Percentiles rank a stretch among this genome's conserved stretches.
Evolutionary conservation across 192 early-diverging fungal species (phyloP).

Genomic region (Umbelopsis isabellina): DNA sequence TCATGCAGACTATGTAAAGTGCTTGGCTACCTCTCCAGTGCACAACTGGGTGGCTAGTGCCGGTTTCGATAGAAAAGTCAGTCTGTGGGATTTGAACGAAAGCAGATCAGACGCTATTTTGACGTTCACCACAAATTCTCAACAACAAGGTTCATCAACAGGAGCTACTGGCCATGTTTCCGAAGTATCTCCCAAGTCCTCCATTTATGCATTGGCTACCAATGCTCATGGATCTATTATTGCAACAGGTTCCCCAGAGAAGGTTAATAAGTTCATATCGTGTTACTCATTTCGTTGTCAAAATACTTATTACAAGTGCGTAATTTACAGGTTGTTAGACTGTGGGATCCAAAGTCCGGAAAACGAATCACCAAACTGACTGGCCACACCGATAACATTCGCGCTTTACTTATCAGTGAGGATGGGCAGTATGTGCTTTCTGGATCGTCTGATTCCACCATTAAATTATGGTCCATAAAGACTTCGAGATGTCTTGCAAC

Average conservation of each 20-base stretch:
- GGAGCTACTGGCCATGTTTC: neutral
- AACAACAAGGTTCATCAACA: slow-evolving; percentile 2
- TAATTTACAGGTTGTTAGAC: slow-evolving; percentile 64
- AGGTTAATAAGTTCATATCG: slow-evolving; percentile 41
- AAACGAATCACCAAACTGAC: slow-evolving; percentile 76
- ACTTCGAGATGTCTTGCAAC: slow-evolving; percentile 88
- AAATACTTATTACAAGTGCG: too few relatives aligned
- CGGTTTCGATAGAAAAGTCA: slow-evolving; percentile 86
- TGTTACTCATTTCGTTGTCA: too few relatives aligned
- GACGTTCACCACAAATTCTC: neutral
- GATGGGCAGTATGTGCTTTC: slow-evolving; percentile 89
- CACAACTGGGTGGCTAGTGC: slow-evolving; percentile 85
- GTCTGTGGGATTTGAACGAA: slow-evolving; percentile 89
- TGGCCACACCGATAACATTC: slow-evolving; percentile 97
- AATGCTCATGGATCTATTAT: slow-evolving; percentile 79
- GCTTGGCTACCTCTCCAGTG: slow-evolving; percentile 75
- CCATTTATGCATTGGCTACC: slow-evolving; percentile 87
- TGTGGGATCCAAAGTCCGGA: slow-evolving; percentile 87
- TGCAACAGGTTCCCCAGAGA: slow-evolving; percentile 93
- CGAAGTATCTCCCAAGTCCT: slow-evolving; percentile 56
- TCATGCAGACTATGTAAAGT: slow-evolving; percentile 93
- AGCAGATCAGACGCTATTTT: slow-evolving; percentile 21
- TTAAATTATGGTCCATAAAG: slow-evolving; percentile 95
- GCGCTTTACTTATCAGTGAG: slow-evolving; percentile 82
- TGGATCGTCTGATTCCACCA: slow-evolving; percentile 92